Evolutionary conservation across 768 basidiomycete species (phyloP).

Genomic region (Termitomyces titanicus): DNA sequence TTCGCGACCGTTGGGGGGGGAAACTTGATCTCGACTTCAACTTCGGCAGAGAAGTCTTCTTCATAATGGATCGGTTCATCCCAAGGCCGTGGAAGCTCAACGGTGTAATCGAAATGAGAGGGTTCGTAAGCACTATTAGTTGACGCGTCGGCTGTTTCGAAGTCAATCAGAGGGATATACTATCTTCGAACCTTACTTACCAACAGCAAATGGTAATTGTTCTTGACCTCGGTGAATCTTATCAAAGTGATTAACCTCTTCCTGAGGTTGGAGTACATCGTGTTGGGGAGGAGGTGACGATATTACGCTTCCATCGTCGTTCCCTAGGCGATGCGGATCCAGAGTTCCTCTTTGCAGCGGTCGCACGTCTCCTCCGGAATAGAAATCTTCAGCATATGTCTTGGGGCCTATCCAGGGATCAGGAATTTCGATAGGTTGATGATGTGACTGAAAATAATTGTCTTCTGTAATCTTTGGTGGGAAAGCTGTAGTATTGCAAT

Average conservation of each 20-base stretch:
- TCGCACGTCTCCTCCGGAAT: conserved; percentile 24
- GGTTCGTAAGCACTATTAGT: neutral
- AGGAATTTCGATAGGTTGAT: conserved; percentile 23
- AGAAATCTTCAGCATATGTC: conserved; percentile 32
- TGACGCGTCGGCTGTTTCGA: conserved; percentile 2
- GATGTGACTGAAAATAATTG: conserved; percentile 12
- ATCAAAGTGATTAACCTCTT: neutral
- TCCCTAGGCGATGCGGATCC: conserved; percentile 5
- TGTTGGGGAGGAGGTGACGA: conserved; percentile 3
- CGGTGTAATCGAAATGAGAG: conserved; percentile 3
- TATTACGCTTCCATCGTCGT: conserved; percentile 6
- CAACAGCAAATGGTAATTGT: conserved; percentile 8
- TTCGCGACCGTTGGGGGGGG: conserved; percentile 18
- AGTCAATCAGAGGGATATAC: neutral
- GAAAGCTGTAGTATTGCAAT: conserved; percentile 5
- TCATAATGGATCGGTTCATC: conserved; percentile 33
- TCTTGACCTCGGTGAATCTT: neutral
- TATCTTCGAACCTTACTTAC: conserved; percentile 5
- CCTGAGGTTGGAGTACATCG: neutral
- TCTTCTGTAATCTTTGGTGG: neutral
- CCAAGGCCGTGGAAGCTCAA: conserved; percentile 38
- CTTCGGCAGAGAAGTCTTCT: conserved; percentile 43
- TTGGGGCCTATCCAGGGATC: conserved; percentile 32
- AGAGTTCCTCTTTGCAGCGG: neutral
- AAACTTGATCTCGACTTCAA: conserved; percentile 30